Conservation (phyloP, 495 filamentous ascomycete species). For the Podospora anserina region DNA sequence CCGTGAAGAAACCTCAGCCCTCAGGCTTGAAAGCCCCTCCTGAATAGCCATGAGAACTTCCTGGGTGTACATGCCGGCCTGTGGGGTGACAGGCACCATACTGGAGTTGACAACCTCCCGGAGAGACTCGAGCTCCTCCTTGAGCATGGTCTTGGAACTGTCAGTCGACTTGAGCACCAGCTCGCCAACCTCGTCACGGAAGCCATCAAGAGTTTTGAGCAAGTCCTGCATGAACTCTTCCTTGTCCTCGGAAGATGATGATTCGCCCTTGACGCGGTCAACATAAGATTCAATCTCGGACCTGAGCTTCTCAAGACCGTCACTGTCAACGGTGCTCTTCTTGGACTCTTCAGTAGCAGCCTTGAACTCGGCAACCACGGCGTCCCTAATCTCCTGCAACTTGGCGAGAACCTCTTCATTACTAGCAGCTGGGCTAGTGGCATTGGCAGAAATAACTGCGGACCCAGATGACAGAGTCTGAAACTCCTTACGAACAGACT, state of each 20-base stretch:
- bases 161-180: conserved; percentile 44
- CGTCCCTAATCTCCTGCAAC: conserved; percentile 70
- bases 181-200: conserved; percentile 67
- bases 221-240: conserved; percentile 77
- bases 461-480: conserved; percentile 25
- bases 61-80: conserved; percentile 40
- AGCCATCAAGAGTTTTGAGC: conserved; percentile 64
- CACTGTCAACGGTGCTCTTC: conserved; percentile 77
- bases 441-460: conserved; percentile 29
- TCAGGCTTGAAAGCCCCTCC: conserved; percentile 65
- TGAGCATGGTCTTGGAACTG: conserved; percentile 62
- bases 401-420: conserved; percentile 66
- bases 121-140: conserved; percentile 73
- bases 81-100: conserved; percentile 57
- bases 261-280: conserved; percentile 60
- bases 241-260: conserved; percentile 46
- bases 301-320: conserved; percentile 77
- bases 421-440: conserved; percentile 18
- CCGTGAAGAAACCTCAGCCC: conserved; percentile 59
- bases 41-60: conserved; percentile 68
- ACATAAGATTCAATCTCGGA: conserved; percentile 78
- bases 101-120: conserved; percentile 68
- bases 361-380: conserved; percentile 65
- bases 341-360: conserved; percentile 61
- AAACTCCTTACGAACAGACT: conserved; percentile 26